These are phyloP conservation scores for Globisporangium mamillatum DNA, from an alignment of 352 stramenopile species.

Conservation along the genomic window DNA sequence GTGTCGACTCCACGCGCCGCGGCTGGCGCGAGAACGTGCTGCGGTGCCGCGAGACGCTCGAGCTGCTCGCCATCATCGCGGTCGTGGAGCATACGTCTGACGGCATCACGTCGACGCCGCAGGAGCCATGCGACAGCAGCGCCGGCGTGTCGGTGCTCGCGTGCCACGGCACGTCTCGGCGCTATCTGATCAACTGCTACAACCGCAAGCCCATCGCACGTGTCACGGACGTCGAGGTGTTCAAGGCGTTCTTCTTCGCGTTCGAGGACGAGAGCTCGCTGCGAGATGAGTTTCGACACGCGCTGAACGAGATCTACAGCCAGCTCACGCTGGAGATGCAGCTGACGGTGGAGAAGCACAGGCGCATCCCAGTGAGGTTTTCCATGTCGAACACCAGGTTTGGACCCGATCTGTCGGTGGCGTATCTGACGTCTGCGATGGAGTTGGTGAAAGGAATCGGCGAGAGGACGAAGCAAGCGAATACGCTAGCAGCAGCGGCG, in stretches of 20 bases:
- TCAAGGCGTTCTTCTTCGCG: background rate
- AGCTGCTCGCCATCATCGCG: background rate
- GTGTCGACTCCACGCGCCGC: background rate
- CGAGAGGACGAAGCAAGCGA: background rate
- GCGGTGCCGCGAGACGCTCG: background rate
- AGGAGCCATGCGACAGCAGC: too few relatives aligned
- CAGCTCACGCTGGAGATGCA: background rate
- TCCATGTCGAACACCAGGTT: background rate
- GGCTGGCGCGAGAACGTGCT: background rate
- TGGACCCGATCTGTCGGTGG: background rate
- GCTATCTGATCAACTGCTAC: background rate
- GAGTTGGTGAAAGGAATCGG: background rate
- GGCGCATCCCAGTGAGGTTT: background rate
- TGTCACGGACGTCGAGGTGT: background rate
- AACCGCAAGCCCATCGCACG: background rate
- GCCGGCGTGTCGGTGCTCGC: too few relatives aligned
- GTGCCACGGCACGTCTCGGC: background rate
- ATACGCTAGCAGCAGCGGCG: too few relatives aligned
- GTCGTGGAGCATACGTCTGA: background rate
- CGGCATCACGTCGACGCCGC: background rate
- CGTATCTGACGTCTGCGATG: background rate
- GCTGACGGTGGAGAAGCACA: background rate
- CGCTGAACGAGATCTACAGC: background rate
- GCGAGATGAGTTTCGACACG: background rate
- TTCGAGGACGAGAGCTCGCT: background rate